phyloP scores from a whole-genome alignment of 805 yeast species.

The Lipomyces lipofer region DNA sequence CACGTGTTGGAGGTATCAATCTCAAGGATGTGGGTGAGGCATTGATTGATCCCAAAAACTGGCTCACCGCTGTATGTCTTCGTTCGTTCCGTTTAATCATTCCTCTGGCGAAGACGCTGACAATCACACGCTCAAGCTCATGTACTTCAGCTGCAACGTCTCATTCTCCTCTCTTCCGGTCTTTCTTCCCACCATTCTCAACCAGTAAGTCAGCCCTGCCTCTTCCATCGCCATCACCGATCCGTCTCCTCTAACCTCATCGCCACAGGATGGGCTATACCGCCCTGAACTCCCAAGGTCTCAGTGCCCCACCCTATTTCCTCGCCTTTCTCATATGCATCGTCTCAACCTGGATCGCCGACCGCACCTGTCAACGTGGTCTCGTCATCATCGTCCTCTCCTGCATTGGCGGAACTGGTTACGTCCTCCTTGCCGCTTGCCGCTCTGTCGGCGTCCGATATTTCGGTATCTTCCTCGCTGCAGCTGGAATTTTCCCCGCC shows the following conservation, averaged over 20 bases:
- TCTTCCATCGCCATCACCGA: not conserved
- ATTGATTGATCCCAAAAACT: not conserved
- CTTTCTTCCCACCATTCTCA: not conserved
- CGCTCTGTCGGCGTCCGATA: not conserved
- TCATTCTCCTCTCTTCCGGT: not conserved
- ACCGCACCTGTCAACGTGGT: constrained; percentile 2
- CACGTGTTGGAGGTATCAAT: not conserved
- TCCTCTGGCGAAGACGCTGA: not conserved
- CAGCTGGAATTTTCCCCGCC: constrained; percentile 1
- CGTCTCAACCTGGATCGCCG: constrained; percentile 1
- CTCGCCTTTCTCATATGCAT: not conserved
- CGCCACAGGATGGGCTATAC: not conserved
- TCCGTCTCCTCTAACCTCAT: not conserved
- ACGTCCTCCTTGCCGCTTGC: not conserved
- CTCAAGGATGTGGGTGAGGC: not conserved
- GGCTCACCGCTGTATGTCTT: not conserved
- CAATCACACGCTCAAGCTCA: not conserved
- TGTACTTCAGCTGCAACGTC: constrained; percentile 3
- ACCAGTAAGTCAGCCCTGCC: not conserved
- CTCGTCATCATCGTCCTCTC: constrained; percentile 1
- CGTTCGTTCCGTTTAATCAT: not conserved
- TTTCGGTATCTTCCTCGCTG: constrained; percentile 1
- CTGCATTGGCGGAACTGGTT: not conserved
- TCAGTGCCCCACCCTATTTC: not conserved
- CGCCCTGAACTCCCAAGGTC: not conserved